Base-by-base conservation (phyloP, 108 stramenopile genomes). In the Bacterosira constricta region DNA sequence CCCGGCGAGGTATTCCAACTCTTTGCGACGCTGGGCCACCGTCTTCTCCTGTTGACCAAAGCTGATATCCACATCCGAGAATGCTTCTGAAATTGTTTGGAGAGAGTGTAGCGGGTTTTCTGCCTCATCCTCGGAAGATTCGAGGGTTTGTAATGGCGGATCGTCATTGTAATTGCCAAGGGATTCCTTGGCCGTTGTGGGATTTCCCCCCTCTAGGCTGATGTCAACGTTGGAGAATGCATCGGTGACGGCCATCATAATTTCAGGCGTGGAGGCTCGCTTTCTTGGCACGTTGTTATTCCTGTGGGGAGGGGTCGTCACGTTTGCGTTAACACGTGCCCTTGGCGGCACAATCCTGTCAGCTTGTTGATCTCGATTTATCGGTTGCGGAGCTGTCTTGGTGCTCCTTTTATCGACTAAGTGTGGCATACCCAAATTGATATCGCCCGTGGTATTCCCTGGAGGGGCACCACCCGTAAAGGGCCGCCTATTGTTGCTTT, bases 191-290 rank as follows among this genome's bases (percentile, higher is more conserved):
- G 34, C 10, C 17, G 26, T 52, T 18, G 32, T 36, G 1, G 35
- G 31, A 17, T n/a, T 32, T 4, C 31, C 63, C 41, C 56, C 73
- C 39, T 65, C 69, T 6, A 78, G 36, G 64, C 47, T 63, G 32
- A 78, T 78, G 56, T 78, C 77, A 49, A 78, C 69, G 55, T 68
- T 51, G 30, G 77, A 69, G 47, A 78, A 78, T 29, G 69, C 77
- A 31, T 70, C 46, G 0, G 77, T 50, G 10, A 78, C 57, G 26
- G 37, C 53, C 73, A 29, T 74, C 60, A 49, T 53, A 21, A 35
- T 27, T 31, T 74, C 64, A 31, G 36, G 73, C 29, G n/a, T 44
- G 32, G 11, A 55, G 1, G 34, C 15, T n/a, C 41, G n/a, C 55
- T 20, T 56, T 32, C 8, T 18, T 29, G 55, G 55, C 15, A 34